Percentiles rank a stretch among this genome's conserved stretches.
These are phyloP conservation scores for Aurantiochytrium sp. DNA, from an alignment of 108 stramenopile genomes.

Conservation along the genomic window DNA sequence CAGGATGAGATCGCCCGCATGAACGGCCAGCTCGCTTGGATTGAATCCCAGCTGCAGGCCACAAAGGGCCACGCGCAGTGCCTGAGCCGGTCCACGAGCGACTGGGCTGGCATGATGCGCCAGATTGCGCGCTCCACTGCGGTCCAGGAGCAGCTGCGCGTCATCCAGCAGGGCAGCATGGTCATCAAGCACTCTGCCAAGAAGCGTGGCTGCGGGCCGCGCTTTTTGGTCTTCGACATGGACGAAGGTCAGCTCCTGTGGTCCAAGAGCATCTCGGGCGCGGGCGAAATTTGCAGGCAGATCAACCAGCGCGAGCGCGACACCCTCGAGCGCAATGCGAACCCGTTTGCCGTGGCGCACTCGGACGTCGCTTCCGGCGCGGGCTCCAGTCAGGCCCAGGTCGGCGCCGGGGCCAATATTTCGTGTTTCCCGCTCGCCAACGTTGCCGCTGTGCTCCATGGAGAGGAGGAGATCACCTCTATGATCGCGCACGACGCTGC, in stretches of 20 bases:
- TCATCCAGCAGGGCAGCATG: neutral
- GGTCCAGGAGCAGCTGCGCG: constrained; percentile 16
- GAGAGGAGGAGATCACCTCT: neutral
- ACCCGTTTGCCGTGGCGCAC: neutral
- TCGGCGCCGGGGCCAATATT: neutral
- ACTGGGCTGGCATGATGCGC: constrained; percentile 30
- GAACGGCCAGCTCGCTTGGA: constrained; percentile 27
- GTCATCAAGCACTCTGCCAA: constrained; percentile 21
- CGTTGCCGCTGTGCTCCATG: neutral
- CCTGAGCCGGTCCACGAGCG: neutral
- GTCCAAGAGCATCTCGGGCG: neutral
- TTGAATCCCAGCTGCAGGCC: neutral
- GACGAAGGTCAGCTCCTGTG: neutral
- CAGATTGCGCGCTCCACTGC: neutral
- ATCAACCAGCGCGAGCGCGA: neutral
- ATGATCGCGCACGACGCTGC: neutral
- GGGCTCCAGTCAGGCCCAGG: neutral
- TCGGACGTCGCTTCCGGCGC: neutral
- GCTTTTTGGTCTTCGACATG: neutral
- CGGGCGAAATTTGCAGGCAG: neutral
- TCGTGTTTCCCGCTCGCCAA: neutral
- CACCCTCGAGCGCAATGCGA: neutral
- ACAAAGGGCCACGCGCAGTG: constrained; percentile 25
- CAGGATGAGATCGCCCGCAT: neutral
- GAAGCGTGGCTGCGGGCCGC: constrained; percentile 7